phyloP scores from a whole-genome alignment of 2,329 filamentous ascomycete species.

The Arthroderma uncinatum region DNA sequence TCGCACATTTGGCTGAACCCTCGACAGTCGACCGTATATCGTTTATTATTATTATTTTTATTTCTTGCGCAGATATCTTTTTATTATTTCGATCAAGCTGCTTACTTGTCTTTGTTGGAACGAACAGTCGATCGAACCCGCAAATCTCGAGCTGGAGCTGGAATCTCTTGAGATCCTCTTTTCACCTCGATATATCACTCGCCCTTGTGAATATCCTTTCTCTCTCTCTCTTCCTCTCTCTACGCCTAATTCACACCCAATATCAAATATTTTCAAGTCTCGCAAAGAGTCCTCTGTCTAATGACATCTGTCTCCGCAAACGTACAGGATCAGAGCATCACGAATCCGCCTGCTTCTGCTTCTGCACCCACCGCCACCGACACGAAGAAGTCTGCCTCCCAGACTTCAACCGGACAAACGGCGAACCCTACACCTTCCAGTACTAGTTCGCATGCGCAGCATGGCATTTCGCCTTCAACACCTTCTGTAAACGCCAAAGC shows the following conservation, averaged over 20 bases:
- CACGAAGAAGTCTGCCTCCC: conserved; percentile 40
- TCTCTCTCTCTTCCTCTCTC: conserved; percentile 14
- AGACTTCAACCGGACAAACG: conserved; percentile 40
- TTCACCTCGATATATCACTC: conserved; percentile 4
- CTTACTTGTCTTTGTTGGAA: too few relatives aligned
- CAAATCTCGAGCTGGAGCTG: conserved; percentile 14
- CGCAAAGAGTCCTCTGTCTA: conserved; percentile 36
- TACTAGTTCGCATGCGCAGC: conserved; percentile 35
- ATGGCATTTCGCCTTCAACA: conserved; percentile 53
- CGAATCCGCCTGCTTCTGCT: conserved; percentile 42
- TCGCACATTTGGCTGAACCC: background rate
- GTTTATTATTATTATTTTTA: background rate
- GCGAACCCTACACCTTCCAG: conserved; percentile 42
- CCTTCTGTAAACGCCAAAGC: conserved; percentile 79
- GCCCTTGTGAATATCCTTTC: conserved; percentile 2
- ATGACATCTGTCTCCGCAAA: conserved; percentile 49
- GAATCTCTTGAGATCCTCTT: conserved; percentile 11
- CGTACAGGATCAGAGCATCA: conserved; percentile 39
- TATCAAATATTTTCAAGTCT: too few relatives aligned
- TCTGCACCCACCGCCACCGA: conserved; percentile 27
- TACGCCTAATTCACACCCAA: background rate
- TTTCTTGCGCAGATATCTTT: background rate
- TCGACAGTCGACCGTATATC: background rate
- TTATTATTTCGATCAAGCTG: too few relatives aligned
- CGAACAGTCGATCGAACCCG: background rate